Conservation (phyloP, 1,139 yeast genomes). For the Suhomyces yuchorum region DNA sequence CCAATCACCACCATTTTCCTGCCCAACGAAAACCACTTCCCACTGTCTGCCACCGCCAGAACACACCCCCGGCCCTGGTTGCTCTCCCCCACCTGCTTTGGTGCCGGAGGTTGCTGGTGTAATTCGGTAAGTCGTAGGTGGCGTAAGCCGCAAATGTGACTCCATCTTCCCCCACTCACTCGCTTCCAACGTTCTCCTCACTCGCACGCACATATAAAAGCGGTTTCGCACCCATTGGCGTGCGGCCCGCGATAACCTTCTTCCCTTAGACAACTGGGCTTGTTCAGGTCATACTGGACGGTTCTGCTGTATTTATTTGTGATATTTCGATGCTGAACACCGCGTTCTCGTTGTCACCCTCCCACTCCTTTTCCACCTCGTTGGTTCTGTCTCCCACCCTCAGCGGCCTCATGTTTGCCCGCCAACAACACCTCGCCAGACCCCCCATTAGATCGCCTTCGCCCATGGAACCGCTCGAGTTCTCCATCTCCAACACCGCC, state of each 20-base stretch:
- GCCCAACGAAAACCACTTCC: too few species aligned
- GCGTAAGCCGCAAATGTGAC: neutral
- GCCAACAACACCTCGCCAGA: slow-evolving; percentile 1
- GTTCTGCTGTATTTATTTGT: neutral
- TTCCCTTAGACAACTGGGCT: neutral
- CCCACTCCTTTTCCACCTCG: neutral
- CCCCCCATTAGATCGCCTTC: neutral
- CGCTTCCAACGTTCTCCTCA: neutral
- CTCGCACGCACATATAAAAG: neutral
- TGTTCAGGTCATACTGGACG: neutral
- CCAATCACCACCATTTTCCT: slow-evolving; percentile 1
- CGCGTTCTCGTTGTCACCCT: neutral
- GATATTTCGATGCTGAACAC: neutral
- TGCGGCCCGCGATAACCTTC: neutral
- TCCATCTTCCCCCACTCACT: neutral
- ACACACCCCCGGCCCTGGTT: too few species aligned
- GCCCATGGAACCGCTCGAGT: neutral
- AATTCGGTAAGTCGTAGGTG: too few species aligned
- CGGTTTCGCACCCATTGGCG: neutral
- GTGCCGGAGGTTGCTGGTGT: too few species aligned
- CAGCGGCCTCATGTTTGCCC: neutral
- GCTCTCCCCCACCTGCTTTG: too few species aligned
- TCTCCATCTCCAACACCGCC: neutral
- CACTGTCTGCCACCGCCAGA: too few species aligned
- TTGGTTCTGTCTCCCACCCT: neutral